Conservation (phyloP, 768 basidiomycete species). For the Dioszegia aurantiaca region DNA sequence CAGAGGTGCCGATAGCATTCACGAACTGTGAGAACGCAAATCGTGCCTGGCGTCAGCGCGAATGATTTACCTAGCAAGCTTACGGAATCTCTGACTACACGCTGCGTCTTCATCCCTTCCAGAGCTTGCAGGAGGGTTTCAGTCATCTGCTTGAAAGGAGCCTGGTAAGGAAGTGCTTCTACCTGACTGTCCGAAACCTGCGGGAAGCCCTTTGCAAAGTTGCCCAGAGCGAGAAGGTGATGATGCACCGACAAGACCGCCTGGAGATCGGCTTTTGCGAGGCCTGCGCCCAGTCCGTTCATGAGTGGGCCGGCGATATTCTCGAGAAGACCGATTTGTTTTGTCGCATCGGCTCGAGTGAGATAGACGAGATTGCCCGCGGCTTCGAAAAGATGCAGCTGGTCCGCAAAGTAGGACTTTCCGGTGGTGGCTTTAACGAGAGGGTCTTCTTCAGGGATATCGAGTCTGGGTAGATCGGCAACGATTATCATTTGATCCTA, state of each 20-base stretch:
- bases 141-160: conserved; percentile 79
- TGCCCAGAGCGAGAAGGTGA: conserved; percentile 88
- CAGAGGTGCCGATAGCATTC: conserved; percentile 78
- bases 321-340: conserved; percentile 62
- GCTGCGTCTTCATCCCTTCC: conserved; percentile 80
- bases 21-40: conserved; percentile 91
- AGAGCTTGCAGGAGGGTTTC: conserved; percentile 82
- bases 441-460: conserved; percentile 61
- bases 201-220: conserved; percentile 93
- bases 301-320: conserved; percentile 80
- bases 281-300: conserved; percentile 58
- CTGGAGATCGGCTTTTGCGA: conserved; percentile 59
- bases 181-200: conserved; percentile 70
- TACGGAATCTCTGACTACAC: conserved; percentile 89
- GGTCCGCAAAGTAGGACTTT: conserved; percentile 73
- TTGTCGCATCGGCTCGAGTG: conserved; percentile 63
- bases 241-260: conserved; percentile 88
- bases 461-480: conserved; percentile 72
- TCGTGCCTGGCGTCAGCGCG: conserved; percentile 63
- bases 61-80: conserved; percentile 48
- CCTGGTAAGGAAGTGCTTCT: conserved; percentile 58
- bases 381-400: conserved; percentile 92
- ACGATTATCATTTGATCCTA: conserved; percentile 75
- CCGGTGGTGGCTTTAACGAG: conserved; percentile 76
- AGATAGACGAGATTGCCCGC: conserved; percentile 78